Evolutionary conservation across 2,329 filamentous ascomycete genomes (phyloP).

Genomic region (Drechslerella coelobrocha): DNA sequence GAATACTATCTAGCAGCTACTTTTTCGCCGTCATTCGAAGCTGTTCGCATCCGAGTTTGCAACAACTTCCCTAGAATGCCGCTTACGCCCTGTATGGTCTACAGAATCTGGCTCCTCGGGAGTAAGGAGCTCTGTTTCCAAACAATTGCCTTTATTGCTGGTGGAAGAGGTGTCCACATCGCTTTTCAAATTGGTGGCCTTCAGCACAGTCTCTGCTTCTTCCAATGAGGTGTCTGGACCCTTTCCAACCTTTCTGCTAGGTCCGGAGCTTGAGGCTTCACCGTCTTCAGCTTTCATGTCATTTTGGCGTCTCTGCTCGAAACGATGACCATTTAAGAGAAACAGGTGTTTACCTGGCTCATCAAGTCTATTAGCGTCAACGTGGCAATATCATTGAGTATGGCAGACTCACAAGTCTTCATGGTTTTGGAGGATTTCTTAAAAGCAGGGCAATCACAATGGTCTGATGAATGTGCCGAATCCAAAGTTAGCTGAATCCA

Average conservation of each 20-base stretch:
- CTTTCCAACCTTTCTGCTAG: background rate
- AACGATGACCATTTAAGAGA: constrained; percentile 29
- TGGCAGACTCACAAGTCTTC: constrained; percentile 25
- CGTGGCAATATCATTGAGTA: background rate
- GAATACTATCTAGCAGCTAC: background rate
- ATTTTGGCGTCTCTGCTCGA: constrained; percentile 23
- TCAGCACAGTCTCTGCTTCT: background rate
- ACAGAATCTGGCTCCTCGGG: background rate
- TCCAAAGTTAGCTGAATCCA: background rate
- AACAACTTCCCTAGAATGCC: background rate
- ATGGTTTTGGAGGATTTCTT: constrained; percentile 16
- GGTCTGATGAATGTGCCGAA: background rate
- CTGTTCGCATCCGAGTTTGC: background rate
- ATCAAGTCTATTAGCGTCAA: background rate
- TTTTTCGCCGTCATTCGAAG: background rate
- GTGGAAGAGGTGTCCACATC: no score
- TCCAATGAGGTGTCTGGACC: background rate
- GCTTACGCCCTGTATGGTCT: background rate
- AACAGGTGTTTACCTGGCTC: constrained; percentile 36
- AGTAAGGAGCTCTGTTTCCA: no score
- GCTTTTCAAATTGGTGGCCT: no score
- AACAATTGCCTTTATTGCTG: no score
- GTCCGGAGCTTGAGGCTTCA: background rate
- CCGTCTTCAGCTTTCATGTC: background rate
- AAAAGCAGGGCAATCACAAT: constrained; percentile 31